Base-by-base conservation (phyloP, 2,329 filamentous ascomycete species). In the Talaromyces sp. region DNA sequence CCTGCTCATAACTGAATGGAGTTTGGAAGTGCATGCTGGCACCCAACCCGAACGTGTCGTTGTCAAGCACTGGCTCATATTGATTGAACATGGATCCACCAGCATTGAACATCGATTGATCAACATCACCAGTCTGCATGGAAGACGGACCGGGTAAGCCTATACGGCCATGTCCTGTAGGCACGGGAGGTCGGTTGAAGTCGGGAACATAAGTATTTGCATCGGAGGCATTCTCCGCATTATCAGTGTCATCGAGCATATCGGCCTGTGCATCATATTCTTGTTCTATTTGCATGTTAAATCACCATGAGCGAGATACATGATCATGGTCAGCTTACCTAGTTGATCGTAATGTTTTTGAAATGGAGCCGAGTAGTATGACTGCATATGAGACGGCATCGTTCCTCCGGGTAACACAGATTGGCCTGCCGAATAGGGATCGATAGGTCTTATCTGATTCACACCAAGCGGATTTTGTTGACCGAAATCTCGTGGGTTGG, bases 1-100 rank as follows among this genome's bases (percentile, higher is more conserved):
- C 73, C 63, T 79, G 76, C 61, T 76, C 72, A 65, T 78, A 80
- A 63, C 76, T 78, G 76, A 93, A 95, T 62, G 91, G 89, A 1
- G 89, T 90, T 11, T 92, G 92, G 71, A 96, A 96, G 67, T 93
- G 91, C 93, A 96, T 96, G 78, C 91, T 96, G 39, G 93, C 93
- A 64, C 90, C 93, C 59, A 97, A 82, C 12, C 93, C 93, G 71
- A 97, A 98, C 0, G 93, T 93, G 76, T 97, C 93, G 76, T 92
- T 91, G 73, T 97, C 93, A 56, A 96, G 81, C 78, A 92, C 91
- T 18, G 92, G 90, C 71, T 97, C 93, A 72, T 91, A 96, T 14
- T 86, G 83, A 67, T 88, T 86, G 70, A 89, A 84, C 40, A 87
- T 80, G 60, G 81, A 78, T 66, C 79, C 83, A 70, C 78, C 76